phyloP scores from a whole-genome alignment of 345 rosid genomes.

The Bruguiera sexangula region DNA sequence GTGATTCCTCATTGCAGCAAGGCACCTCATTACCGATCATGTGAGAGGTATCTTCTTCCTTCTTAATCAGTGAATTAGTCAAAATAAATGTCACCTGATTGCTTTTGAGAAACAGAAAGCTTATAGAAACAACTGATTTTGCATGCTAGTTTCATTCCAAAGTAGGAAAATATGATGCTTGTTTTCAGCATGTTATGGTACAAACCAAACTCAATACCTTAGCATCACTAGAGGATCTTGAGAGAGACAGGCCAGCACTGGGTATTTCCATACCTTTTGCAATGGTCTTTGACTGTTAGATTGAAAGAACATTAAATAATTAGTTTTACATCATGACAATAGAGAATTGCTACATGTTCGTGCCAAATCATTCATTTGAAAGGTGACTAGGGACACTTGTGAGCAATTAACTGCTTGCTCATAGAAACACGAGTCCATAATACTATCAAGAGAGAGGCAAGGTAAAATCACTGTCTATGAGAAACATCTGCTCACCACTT shows the following conservation, averaged over 20 bases:
- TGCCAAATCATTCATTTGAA: background rate
- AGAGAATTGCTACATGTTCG: background rate
- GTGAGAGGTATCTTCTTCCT: slow-evolving; percentile 28
- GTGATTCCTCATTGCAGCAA: slow-evolving; percentile 9
- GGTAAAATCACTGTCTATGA: background rate
- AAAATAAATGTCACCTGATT: background rate
- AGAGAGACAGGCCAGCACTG: slow-evolving; percentile 19
- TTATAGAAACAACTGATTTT: background rate
- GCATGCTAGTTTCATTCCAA: background rate
- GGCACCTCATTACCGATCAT: background rate
- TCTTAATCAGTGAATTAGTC: slow-evolving; percentile 18
- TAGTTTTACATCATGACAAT: background rate
- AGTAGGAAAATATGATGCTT: background rate
- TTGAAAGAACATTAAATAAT: background rate
- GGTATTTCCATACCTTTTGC: slow-evolving; percentile 31
- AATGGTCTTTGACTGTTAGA: slow-evolving; percentile 45
- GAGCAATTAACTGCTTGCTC: background rate
- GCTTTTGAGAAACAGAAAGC: background rate
- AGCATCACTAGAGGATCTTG: slow-evolving; percentile 29
- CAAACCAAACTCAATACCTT: slow-evolving; percentile 29
- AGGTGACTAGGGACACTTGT: background rate
- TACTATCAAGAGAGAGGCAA: background rate
- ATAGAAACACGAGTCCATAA: background rate
- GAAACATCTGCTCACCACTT: slow-evolving; percentile 22
- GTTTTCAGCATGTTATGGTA: background rate